These are phyloP conservation scores for Angomonas ambiguus DNA, from an alignment of 208 protist species.

Conservation along the genomic window DNA sequence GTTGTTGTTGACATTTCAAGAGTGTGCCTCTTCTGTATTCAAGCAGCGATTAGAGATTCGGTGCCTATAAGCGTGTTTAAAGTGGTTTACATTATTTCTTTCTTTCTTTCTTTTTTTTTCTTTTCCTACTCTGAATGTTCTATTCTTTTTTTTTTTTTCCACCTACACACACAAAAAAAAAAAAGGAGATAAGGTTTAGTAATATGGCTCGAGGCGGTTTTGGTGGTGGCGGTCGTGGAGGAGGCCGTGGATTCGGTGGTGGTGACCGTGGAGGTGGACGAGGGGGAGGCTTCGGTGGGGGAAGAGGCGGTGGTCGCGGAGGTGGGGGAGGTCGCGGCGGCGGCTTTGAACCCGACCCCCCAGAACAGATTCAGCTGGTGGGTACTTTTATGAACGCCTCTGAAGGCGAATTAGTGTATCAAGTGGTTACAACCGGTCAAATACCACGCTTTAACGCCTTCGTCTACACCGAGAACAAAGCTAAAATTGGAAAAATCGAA, in stretches of 20 bases:
- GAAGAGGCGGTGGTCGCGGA: conserved; percentile 35
- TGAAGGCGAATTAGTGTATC: conserved; percentile 88
- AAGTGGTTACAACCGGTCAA: conserved; percentile 42
- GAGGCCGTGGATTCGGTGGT: conserved; percentile 39
- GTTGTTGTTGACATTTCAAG: conserved; percentile 1
- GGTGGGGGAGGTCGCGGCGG: conserved; percentile 71
- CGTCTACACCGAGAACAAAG: conserved; percentile 89
- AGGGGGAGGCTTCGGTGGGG: conserved; percentile 28
- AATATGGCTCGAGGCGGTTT: conserved; percentile 19
- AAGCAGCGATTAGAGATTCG: too few relatives aligned
- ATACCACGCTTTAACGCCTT: conserved; percentile 92
- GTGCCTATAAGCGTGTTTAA: too few relatives aligned
- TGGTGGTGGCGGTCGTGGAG: conserved; percentile 19
- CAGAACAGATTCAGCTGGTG: conserved; percentile 71
- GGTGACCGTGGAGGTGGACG: conserved; percentile 28
- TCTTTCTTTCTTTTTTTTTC: conserved; percentile 4
- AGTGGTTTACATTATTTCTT: too few relatives aligned
- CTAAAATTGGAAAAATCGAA: conserved; percentile 92
- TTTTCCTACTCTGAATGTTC: not conserved
- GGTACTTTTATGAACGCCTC: conserved; percentile 85
- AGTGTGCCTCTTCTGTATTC: too few relatives aligned
- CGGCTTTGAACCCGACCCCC: conserved; percentile 74
- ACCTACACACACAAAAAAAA: not conserved
- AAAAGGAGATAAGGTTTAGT: too few relatives aligned
- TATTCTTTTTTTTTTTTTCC: not conserved